A percentile compares a stretch with the other conserved stretches of the same genome.
phyloP scores from a whole-genome alignment of 2,329 filamentous ascomycete species.

The Gaeumannomyces sp. region DNA sequence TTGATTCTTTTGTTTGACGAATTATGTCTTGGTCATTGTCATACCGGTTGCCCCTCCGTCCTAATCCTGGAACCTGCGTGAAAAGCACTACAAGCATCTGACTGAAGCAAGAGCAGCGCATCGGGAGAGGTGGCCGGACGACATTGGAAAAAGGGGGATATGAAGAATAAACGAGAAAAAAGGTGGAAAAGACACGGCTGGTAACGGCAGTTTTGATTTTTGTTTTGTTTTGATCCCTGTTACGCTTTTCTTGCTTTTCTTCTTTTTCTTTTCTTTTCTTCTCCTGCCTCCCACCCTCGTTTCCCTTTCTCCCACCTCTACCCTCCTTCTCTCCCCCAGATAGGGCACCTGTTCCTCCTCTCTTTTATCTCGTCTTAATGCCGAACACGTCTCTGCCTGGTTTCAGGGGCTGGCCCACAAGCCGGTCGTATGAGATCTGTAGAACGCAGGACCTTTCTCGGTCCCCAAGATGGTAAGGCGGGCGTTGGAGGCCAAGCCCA shows the following conservation, averaged over 20 bases:
- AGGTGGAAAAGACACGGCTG: background rate
- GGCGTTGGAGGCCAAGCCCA: background rate
- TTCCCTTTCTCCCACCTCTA: background rate
- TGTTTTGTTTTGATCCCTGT: background rate
- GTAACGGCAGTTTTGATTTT: background rate
- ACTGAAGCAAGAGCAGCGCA: too few relatives aligned
- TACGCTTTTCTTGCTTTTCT: background rate
- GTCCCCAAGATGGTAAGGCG: background rate
- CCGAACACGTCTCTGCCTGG: conserved; percentile 9
- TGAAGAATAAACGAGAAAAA: background rate
- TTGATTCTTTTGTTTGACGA: background rate
- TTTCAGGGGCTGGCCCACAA: conserved; percentile 7
- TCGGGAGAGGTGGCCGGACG: background rate
- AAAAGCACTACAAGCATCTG: background rate
- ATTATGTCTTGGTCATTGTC: background rate
- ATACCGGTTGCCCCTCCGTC: background rate
- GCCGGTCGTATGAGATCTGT: conserved; percentile 8
- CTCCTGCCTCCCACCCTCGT: background rate
- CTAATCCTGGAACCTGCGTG: background rate
- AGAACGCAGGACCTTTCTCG: background rate
- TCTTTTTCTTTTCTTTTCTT: background rate
- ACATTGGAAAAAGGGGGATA: background rate
- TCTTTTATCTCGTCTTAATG: conserved; percentile 7
- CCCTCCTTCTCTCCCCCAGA: background rate
- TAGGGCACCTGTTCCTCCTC: background rate